phyloP scores from a whole-genome alignment of 208 protist genomes.

The Strigomonas galati region DNA sequence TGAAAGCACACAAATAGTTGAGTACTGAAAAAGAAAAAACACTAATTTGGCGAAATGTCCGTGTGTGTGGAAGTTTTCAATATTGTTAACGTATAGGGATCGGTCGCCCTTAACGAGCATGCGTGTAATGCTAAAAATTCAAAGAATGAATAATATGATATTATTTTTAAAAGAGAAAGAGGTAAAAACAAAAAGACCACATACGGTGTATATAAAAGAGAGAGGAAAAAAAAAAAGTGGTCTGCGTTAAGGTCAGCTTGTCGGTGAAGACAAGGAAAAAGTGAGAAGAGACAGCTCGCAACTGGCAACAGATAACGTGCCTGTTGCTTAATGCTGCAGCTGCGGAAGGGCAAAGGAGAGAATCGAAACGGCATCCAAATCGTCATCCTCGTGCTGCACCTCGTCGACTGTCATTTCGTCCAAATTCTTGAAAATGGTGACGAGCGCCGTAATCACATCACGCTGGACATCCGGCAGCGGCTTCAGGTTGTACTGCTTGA shows the following conservation, averaged over 20 bases:
- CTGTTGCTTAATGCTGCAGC: no score
- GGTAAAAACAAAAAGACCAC: neutral
- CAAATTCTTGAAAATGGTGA: constrained; percentile 63
- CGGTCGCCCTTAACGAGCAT: no score
- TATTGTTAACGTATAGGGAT: no score
- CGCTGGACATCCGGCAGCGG: constrained; percentile 56
- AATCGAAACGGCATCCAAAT: constrained; percentile 65
- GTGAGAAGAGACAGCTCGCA: no score
- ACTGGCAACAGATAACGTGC: no score
- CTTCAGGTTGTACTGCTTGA: constrained; percentile 36
- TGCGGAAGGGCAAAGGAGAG: constrained; percentile 49
- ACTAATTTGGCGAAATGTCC: no score
- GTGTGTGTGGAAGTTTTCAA: no score
- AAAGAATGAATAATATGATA: neutral
- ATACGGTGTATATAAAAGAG: neutral
- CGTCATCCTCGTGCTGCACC: constrained; percentile 80
- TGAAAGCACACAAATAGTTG: no score
- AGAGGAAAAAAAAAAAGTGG: neutral
- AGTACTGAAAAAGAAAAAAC: no score
- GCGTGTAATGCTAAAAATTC: no score
- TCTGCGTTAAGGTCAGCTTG: no score
- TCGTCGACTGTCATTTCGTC: constrained; percentile 63
- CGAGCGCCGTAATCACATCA: constrained; percentile 62
- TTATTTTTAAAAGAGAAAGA: neutral
- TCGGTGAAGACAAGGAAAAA: no score